Percentiles rank a stretch among this genome's conserved stretches.
Evolutionary conservation across 345 rosid genomes (phyloP).

Genomic region (Isatis tinctoria): DNA sequence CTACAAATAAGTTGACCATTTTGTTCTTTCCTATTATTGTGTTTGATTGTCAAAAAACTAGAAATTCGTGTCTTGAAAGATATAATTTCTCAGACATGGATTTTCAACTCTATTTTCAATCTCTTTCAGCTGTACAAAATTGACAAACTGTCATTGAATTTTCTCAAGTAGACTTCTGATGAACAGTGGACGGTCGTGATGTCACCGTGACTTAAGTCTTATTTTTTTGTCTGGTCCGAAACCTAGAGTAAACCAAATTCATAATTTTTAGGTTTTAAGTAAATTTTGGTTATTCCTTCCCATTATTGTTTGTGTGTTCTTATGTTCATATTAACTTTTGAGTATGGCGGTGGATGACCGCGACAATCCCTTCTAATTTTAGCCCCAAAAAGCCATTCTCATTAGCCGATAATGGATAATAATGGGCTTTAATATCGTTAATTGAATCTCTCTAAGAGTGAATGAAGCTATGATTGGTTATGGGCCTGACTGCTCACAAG

Average conservation of each 20-base stretch:
- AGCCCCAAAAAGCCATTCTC: no score
- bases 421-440: no score
- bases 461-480: no score
- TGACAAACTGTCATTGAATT: background rate
- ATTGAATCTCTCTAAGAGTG: no score
- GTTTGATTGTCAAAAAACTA: background rate
- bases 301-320: no score
- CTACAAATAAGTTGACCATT: background rate
- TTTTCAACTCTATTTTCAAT: background rate
- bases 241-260: background rate
- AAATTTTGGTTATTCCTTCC: background rate
- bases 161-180: background rate
- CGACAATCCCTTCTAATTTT: no score
- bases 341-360: no score
- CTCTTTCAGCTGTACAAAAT: background rate
- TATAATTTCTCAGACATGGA: background rate
- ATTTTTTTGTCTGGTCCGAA: no score
- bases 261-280: background rate
- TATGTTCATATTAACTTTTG: no score
- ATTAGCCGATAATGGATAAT: no score
- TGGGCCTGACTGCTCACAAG: no score
- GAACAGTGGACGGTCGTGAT: background rate
- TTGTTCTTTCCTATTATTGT: background rate
- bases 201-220: background rate
- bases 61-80: background rate